phyloP scores from a whole-genome alignment of 2,329 filamentous ascomycete species.

The Fusarium tuaranense region DNA sequence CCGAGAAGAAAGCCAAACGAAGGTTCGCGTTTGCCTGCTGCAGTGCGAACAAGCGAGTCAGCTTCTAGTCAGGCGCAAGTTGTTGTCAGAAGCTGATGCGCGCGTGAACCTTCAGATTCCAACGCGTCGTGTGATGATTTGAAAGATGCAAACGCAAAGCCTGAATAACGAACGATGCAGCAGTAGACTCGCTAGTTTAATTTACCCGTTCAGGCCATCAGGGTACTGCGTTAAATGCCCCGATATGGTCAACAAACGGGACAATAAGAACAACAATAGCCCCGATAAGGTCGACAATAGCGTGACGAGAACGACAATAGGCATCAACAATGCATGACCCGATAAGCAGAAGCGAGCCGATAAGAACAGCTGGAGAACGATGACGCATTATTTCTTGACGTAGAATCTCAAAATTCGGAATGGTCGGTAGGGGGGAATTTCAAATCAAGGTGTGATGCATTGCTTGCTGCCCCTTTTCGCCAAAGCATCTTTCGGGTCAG shows the following conservation, averaged over 20 bases:
- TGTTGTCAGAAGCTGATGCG: neutral
- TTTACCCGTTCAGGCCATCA: neutral
- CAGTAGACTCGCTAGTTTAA: neutral
- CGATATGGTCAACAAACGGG: neutral
- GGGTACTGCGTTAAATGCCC: neutral
- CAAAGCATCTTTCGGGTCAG: neutral
- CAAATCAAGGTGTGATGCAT: neutral
- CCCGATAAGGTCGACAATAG: neutral
- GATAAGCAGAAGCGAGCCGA: neutral
- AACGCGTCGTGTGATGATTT: neutral
- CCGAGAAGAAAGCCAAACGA: neutral
- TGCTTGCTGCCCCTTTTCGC: neutral
- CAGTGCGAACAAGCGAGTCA: neutral
- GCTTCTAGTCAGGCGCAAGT: neutral
- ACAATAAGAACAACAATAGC: neutral
- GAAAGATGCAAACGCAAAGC: neutral
- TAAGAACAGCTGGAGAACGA: neutral
- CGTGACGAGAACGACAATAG: neutral
- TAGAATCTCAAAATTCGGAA: neutral
- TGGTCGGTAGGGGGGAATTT: neutral
- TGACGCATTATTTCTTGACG: neutral
- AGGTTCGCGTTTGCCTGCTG: neutral
- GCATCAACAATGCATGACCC: neutral
- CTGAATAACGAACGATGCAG: neutral
- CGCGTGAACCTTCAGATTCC: neutral